A percentile compares a stretch with the other conserved stretches of the same genome.
phyloP scores from a whole-genome alignment of 2,329 filamentous ascomycete genomes.

The Hypoxylon sp. region DNA sequence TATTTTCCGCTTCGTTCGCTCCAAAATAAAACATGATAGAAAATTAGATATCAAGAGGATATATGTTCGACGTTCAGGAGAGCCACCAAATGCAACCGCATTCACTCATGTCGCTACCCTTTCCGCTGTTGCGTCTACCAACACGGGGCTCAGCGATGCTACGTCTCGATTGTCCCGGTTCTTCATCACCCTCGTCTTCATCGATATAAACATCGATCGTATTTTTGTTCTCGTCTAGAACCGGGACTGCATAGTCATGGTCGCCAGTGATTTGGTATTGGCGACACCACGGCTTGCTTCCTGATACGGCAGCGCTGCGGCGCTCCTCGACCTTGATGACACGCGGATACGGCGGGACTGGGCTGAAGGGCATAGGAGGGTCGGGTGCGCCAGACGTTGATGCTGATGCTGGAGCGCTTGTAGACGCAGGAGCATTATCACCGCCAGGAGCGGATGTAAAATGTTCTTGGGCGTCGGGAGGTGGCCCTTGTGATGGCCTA shows the following conservation, averaged over 20 bases:
- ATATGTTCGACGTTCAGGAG: constrained; percentile 48
- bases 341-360: constrained; percentile 55
- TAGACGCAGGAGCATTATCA: constrained; percentile 3
- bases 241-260: constrained; percentile 49
- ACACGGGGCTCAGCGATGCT: constrained; percentile 28
- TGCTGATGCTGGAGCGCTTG: constrained; percentile 6
- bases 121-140: constrained; percentile 30
- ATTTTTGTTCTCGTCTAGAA: constrained; percentile 51
- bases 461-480: constrained; percentile 6
- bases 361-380: constrained; percentile 14
- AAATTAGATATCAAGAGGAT: too few species aligned
- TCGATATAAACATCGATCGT: constrained; percentile 55
- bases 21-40: too few species aligned
- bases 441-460: constrained; percentile 1
- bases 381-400: constrained; percentile 24
- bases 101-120: constrained; percentile 53
- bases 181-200: constrained; percentile 49
- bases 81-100: constrained; percentile 65
- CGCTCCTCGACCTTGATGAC: constrained; percentile 65
- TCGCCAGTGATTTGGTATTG: constrained; percentile 57
- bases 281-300: constrained; percentile 54
- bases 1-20: constrained; percentile 9
- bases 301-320: constrained; percentile 49
- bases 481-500: neutral
- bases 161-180: constrained; percentile 10